phyloP scores from a whole-genome alignment of 2,329 filamentous ascomycete species.

The Aspergillus vadensis region DNA sequence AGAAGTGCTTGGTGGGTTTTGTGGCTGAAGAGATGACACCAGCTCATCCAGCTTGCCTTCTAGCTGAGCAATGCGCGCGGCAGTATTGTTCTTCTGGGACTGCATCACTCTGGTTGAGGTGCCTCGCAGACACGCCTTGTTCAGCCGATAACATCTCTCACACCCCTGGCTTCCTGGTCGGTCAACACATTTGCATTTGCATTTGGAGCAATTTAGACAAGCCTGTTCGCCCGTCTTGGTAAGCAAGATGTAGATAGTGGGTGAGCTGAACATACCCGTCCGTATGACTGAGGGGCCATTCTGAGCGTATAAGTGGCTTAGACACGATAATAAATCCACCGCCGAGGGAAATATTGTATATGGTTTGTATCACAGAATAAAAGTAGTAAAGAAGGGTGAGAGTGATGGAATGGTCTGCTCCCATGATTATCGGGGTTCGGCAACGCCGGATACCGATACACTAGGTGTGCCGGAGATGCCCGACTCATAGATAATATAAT shows the following conservation, averaged over 20 bases:
- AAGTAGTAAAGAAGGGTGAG: background rate
- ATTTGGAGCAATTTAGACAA: background rate
- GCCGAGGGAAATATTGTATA: background rate
- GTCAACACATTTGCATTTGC: background rate
- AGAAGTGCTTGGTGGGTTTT: no score
- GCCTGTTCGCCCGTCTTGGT: background rate
- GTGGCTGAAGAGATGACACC: background rate
- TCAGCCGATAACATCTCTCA: background rate
- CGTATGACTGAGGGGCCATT: background rate
- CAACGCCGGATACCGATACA: background rate
- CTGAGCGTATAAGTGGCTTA: background rate
- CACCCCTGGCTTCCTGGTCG: background rate
- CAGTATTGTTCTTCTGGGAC: background rate
- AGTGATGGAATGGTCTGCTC: background rate
- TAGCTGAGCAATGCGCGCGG: background rate
- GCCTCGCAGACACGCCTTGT: background rate
- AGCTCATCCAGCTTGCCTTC: background rate
- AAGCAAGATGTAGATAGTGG: background rate
- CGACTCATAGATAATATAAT: no score
- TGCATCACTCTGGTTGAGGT: background rate
- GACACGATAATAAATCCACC: background rate
- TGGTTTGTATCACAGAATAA: background rate
- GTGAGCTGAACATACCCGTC: background rate
- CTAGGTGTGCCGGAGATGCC: no score
- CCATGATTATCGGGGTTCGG: background rate